Percentiles rank a stretch among this genome's conserved stretches.
Conservation (phyloP, 2,329 filamentous ascomycete genomes). For the Aureobasidium sp. region DNA sequence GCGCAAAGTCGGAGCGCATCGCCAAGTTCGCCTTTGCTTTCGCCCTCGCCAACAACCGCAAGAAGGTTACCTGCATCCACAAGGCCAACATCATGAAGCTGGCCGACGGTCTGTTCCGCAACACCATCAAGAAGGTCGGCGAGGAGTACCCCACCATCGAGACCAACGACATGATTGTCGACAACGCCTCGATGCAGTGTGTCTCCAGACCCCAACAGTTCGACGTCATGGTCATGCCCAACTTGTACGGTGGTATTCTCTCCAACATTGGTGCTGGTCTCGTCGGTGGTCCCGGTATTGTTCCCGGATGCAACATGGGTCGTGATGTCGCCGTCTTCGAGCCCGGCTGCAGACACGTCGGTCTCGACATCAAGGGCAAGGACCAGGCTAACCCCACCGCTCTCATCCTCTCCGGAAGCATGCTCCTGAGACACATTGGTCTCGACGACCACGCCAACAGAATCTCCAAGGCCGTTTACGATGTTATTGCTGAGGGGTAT, state of each 20-base stretch:
- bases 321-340: constrained; percentile 97
- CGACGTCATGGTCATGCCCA: constrained; percentile 99
- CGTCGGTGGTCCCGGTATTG: constrained; percentile 91
- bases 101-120: constrained; percentile 96
- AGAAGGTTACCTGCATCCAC: constrained; percentile 99
- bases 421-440: constrained; percentile 94
- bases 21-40: constrained; percentile 98
- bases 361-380: constrained; percentile 99
- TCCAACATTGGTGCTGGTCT: constrained; percentile 98
- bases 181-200: constrained; percentile 99
- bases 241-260: constrained; percentile 96
- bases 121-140: constrained; percentile 86
- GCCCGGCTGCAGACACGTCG: constrained; percentile 97
- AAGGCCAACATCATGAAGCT: constrained; percentile 99
- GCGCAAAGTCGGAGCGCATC: constrained; percentile 97
- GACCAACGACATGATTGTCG: constrained; percentile 99
- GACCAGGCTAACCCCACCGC: constrained; percentile 98
- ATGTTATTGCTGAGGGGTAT: constrained; percentile 83
- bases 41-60: constrained; percentile 94
- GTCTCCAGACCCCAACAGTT: constrained; percentile 95
- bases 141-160: constrained; percentile 94
- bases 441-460: constrained; percentile 98
- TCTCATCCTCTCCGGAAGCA: constrained; percentile 86
- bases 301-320: constrained; percentile 99
- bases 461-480: constrained; percentile 80